These are phyloP conservation scores for Luzula sylvatica DNA, from an alignment of 176 grass and related monocot species.

Conservation along the genomic window DNA sequence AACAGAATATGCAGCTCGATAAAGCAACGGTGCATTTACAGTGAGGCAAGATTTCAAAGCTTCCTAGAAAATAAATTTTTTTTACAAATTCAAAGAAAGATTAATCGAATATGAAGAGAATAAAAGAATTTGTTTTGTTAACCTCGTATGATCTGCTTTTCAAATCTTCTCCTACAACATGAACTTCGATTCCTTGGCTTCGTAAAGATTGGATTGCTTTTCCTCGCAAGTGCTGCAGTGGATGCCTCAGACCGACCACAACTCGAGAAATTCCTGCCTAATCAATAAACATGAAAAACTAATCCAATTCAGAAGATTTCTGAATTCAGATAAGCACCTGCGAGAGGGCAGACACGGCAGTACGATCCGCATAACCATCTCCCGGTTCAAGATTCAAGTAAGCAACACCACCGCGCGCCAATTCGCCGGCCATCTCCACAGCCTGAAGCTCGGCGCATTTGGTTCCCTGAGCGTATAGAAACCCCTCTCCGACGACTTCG, in stretches of 20 bases:
- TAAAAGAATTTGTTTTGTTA: neutral
- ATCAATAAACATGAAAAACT: slow-evolving; percentile 24
- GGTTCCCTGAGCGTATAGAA: slow-evolving; percentile 89
- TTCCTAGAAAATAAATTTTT: slow-evolving; percentile 47
- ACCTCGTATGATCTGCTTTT: slow-evolving; percentile 63
- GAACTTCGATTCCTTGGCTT: slow-evolving; percentile 77
- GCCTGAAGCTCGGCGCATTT: slow-evolving; percentile 73
- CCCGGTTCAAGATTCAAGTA: slow-evolving; percentile 86
- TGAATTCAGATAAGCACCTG: slow-evolving; percentile 37
- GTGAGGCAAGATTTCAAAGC: slow-evolving; percentile 72
- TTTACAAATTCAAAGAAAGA: slow-evolving; percentile 7
- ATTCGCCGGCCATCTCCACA: slow-evolving; percentile 44
- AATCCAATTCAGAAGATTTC: neutral
- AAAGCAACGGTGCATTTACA: slow-evolving; percentile 94
- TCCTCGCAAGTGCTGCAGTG: slow-evolving; percentile 68
- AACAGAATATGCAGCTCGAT: slow-evolving; percentile 67
- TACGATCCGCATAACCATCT: slow-evolving; percentile 71
- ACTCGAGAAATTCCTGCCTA: slow-evolving; percentile 90
- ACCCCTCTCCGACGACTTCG: slow-evolving; percentile 53
- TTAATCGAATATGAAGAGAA: neutral
- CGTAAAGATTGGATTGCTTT: slow-evolving; percentile 68
- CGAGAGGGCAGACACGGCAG: slow-evolving; percentile 48
- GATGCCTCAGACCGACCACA: slow-evolving; percentile 73
- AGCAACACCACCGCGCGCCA: slow-evolving; percentile 47
- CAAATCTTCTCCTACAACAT: slow-evolving; percentile 78